phyloP scores from a whole-genome alignment of 805 yeast genomes.

The Hanseniaspora jakobsenii region DNA sequence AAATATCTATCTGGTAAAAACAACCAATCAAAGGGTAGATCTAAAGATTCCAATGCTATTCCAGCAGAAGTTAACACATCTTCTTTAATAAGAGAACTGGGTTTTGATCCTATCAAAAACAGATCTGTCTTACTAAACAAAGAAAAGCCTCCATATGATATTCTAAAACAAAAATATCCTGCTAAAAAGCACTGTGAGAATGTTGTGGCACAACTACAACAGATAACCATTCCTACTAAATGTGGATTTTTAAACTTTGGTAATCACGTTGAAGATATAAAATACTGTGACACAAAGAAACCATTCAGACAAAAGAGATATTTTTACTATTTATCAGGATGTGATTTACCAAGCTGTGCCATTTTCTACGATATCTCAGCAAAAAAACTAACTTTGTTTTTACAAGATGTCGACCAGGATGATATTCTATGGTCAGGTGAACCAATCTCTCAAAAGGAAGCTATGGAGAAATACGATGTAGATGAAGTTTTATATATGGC shows the following conservation, averaged over 20 bases:
- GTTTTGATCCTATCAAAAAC: conserved; percentile 16
- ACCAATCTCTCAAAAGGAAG: conserved; percentile 60
- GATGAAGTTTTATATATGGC: conserved; percentile 61
- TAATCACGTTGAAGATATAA: conserved; percentile 39
- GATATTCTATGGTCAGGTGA: conserved; percentile 95
- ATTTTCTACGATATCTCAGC: conserved; percentile 43
- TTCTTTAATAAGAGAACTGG: conserved; percentile 10
- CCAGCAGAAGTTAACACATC: conserved; percentile 11
- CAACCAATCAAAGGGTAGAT: background rate
- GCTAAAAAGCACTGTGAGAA: conserved; percentile 63
- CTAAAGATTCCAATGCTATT: conserved; percentile 3
- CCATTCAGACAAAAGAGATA: conserved; percentile 83
- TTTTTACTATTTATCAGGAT: conserved; percentile 78
- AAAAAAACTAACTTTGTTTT: conserved; percentile 55
- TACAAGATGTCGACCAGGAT: conserved; percentile 75
- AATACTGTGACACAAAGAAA: conserved; percentile 67
- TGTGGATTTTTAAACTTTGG: conserved; percentile 52
- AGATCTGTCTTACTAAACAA: conserved; percentile 3
- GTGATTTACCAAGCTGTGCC: conserved; percentile 65
- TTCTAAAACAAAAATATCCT: conserved; percentile 50
- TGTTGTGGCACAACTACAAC: conserved; percentile 32
- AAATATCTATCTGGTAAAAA: background rate
- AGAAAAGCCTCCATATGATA: conserved; percentile 11
- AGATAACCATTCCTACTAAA: conserved; percentile 27
- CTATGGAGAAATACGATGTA: conserved; percentile 55